A percentile compares a stretch with the other conserved stretches of the same genome.
phyloP scores from a whole-genome alignment of 257 asterid species.

The Solanum piurae region DNA sequence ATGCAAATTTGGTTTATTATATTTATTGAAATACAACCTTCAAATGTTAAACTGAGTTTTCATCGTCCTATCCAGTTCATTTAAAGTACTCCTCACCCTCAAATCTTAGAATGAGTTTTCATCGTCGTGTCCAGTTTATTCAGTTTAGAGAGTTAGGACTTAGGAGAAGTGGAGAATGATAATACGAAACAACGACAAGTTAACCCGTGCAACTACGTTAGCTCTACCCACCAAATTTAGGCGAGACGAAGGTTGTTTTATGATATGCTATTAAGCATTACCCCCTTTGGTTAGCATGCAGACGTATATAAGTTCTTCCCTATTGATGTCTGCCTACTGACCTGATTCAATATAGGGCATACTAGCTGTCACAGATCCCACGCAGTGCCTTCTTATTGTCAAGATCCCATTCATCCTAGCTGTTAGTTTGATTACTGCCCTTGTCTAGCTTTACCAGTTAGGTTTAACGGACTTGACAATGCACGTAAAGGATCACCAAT shows the following conservation, averaged over 20 bases:
- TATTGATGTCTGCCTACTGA: slow-evolving; percentile 1
- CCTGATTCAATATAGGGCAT: slow-evolving; percentile 50
- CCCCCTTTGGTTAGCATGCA: not conserved
- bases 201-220: not conserved
- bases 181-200: no score
- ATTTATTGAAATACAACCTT: not conserved
- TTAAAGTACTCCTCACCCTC: not conserved
- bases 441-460: not conserved
- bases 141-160: not conserved
- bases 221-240: not conserved
- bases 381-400: slow-evolving; percentile 89
- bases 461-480: not conserved
- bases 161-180: not conserved
- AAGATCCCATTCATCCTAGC: not conserved
- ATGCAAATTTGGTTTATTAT: not conserved
- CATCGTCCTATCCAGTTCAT: not conserved
- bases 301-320: not conserved
- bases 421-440: not conserved
- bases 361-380: slow-evolving; percentile 85
- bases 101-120: not conserved
- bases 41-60: not conserved
- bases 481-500: not conserved
- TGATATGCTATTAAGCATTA: slow-evolving; percentile 15
- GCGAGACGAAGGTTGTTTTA: slow-evolving; percentile 41
- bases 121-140: not conserved